phyloP scores from a whole-genome alignment of 176 grass and related monocot species.

The Saccharum spontaneum region DNA sequence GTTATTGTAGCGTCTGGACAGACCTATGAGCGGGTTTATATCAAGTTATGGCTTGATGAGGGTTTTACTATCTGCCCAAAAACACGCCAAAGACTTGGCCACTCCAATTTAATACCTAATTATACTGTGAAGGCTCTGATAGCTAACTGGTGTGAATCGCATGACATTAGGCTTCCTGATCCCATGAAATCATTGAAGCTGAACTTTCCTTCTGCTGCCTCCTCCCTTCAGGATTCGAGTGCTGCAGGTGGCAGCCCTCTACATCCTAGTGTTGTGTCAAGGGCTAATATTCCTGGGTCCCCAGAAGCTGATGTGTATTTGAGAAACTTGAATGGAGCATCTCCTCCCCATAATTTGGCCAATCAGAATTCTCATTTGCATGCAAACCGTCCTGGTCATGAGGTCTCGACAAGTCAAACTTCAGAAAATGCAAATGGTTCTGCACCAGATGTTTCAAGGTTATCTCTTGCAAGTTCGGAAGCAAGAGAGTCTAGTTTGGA shows the following conservation, averaged over 20 bases:
- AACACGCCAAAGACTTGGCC: conserved; percentile 83
- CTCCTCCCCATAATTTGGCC: conserved; percentile 41
- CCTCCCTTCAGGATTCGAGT: conserved; percentile 48
- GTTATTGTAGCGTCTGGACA: conserved; percentile 98
- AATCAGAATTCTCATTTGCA: conserved; percentile 39
- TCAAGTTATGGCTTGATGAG: conserved; percentile 87
- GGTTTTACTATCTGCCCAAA: conserved; percentile 97
- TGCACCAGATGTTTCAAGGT: conserved; percentile 38
- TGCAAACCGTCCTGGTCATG: not conserved
- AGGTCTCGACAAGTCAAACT: conserved; percentile 25
- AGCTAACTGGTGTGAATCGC: conserved; percentile 97
- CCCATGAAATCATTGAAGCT: conserved; percentile 77
- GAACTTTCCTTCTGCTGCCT: conserved; percentile 65
- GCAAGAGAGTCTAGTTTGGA: conserved; percentile 48
- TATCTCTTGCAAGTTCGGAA: conserved; percentile 56
- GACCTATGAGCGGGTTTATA: conserved; percentile 95
- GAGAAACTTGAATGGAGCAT: conserved; percentile 48
- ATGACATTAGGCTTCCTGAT: conserved; percentile 95
- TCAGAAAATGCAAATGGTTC: conserved; percentile 53
- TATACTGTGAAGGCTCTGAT: conserved; percentile 99
- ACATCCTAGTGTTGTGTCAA: conserved; percentile 46
- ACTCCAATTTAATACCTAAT: conserved; percentile 98
- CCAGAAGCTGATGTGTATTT: conserved; percentile 55
- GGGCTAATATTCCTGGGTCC: conserved; percentile 53
- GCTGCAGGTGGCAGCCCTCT: conserved; percentile 44